Conservation (phyloP, 1,139 yeast species). For the Pichia norvegensis region DNA sequence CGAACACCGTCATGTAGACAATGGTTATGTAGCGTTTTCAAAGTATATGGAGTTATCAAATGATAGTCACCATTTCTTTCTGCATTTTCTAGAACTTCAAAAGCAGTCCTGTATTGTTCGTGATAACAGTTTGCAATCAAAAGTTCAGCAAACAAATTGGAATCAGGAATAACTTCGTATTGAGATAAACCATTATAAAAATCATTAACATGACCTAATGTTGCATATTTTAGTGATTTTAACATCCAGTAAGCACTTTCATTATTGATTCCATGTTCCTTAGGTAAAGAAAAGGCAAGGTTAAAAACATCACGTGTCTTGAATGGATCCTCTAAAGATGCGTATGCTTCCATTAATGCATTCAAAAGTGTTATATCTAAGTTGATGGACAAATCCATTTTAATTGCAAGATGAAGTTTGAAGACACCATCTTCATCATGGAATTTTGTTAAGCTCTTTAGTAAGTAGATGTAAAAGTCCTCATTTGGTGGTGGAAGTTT, state of each 20-base stretch:
- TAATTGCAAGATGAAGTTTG: conserved; percentile 57
- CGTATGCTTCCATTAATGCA: conserved; percentile 58
- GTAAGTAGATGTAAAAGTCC: conserved; percentile 54
- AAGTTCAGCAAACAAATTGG: conserved; percentile 53
- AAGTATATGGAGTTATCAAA: conserved; percentile 40
- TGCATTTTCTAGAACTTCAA: conserved; percentile 43
- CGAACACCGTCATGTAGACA: conserved; percentile 46
- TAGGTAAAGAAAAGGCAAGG: conserved; percentile 41
- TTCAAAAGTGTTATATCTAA: conserved; percentile 56
- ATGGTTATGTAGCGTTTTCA: conserved; percentile 55
- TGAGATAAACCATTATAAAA: conserved; percentile 58
- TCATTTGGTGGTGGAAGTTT: conserved; percentile 53
- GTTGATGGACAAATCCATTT: conserved; percentile 56
- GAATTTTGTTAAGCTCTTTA: conserved; percentile 52
- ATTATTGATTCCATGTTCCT: conserved; percentile 51
- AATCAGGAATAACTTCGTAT: conserved; percentile 47
- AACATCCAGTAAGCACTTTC: conserved; percentile 68
- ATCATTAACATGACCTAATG: conserved; percentile 50
- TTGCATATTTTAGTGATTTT: conserved; percentile 54
- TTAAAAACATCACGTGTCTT: conserved; percentile 58
- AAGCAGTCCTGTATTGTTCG: conserved; percentile 54
- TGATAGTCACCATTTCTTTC: conserved; percentile 41
- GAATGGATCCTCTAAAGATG: conserved; percentile 52
- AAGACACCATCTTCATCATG: conserved; percentile 61
- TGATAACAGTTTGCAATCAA: conserved; percentile 69